Base-by-base conservation (phyloP, 1,284 basidiomycete genomes). In the Cryptococcus jaspeensis region DNA sequence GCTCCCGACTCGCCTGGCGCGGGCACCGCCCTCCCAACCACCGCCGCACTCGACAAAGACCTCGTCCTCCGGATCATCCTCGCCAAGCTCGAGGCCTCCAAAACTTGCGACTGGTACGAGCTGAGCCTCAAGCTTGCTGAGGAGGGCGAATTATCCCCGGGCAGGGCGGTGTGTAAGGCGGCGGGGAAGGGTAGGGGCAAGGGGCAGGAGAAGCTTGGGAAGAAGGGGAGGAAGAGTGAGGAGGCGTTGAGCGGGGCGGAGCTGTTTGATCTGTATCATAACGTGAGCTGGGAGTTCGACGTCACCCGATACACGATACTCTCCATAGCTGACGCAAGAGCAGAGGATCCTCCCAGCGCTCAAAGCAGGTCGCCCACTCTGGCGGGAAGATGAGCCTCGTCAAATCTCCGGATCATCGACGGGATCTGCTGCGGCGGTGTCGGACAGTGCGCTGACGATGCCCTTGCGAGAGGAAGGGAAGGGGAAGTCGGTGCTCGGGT, bases 271-370 rank as follows among this genome's bases (percentile, higher is more conserved):
- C 48, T 71, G 16, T 74, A 64, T 39, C 62, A 71, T 16, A 54
- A 70, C 36, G 72, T 74, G 35, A 56, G 69, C 60, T 8, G 7
- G n/a, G n/a, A n/a, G n/a, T n/a, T n/a, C n/a, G n/a, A n/a, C n/a
- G n/a, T n/a, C n/a, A n/a, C n/a, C n/a, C n/a, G n/a, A n/a, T n/a
- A n/a, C n/a, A n/a, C n/a, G n/a, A n/a, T 36, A 7, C 16, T 8
- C n/a, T 7, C 22, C 7, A 22, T 11, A 18, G 28, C 18, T 42
- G 50, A 44, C 22, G 15, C 13, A 18, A n/a, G 4, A 11, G 35
- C 12, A 38, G 36, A 22, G 35, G 18, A 44, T 44, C 15, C 46
- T 48, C 12, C 46, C 46, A 16, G 46, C 46, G 7, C n/a, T 44
- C 16, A 53, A 44, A 20, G n/a, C 7, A 8, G 43, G 43, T 9